A percentile compares a stretch with the other conserved stretches of the same genome.
Evolutionary conservation across 208 protist species (phyloP).

Genomic region (Acanthamoeba triangularis): DNA sequence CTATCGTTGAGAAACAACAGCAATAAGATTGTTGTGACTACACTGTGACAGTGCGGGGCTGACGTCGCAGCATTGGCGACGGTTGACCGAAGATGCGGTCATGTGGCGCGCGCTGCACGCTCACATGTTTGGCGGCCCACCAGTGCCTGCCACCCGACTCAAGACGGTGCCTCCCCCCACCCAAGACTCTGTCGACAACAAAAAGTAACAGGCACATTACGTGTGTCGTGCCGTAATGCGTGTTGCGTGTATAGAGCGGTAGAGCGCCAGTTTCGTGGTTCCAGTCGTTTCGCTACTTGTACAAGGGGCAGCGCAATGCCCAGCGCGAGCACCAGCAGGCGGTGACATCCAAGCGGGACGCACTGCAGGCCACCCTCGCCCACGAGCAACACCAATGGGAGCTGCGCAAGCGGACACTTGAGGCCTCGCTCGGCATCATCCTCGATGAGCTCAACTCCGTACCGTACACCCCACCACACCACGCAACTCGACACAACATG

Average conservation of each 20-base stretch:
- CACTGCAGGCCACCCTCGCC: background rate
- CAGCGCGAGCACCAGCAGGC: background rate
- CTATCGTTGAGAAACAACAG: background rate
- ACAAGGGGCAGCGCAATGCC: background rate
- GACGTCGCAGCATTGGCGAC: background rate
- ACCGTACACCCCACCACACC: background rate
- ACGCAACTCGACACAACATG: no score
- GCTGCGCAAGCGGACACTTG: no score
- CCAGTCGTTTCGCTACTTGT: background rate
- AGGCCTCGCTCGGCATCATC: no score
- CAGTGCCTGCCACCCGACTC: background rate
- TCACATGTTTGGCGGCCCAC: background rate
- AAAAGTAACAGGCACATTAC: no score
- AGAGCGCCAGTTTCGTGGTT: background rate
- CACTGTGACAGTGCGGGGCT: background rate
- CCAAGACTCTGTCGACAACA: background rate
- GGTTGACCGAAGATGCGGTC: background rate
- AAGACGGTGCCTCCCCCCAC: background rate
- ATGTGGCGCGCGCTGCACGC: background rate
- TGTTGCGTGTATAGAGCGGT: background rate
- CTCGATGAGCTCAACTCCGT: background rate
- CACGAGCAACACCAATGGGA: background rate
- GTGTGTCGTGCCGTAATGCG: background rate
- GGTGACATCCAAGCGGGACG: background rate
- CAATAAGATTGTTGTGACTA: background rate